Percentiles rank a stretch among this genome's conserved stretches.
phyloP scores from a whole-genome alignment of 2,329 filamentous ascomycete species.

The Neodidymelliopsis sp. region DNA sequence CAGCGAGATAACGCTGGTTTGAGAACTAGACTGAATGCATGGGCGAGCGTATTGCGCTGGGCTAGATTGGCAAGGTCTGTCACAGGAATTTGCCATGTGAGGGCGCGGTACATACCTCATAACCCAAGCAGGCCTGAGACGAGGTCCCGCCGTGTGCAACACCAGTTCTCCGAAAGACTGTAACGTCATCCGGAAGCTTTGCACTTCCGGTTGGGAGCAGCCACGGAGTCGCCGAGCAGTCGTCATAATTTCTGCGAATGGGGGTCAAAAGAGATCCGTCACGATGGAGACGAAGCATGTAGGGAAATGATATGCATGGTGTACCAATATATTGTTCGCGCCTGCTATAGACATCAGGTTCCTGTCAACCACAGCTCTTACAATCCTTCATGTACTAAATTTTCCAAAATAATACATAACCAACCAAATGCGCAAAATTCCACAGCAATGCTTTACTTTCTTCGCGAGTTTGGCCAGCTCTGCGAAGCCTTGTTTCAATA shows the following conservation, averaged over 20 bases:
- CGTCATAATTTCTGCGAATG: slow-evolving; percentile 6
- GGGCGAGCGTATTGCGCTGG: slow-evolving; percentile 5
- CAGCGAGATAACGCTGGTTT: slow-evolving; percentile 15
- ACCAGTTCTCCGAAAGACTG: slow-evolving; percentile 4
- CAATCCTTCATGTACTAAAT: background rate
- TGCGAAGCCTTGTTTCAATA: too few relatives aligned
- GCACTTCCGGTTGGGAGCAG: slow-evolving; percentile 1
- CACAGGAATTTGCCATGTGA: slow-evolving; percentile 11
- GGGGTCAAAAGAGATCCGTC: slow-evolving; percentile 2
- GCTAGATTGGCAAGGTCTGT: slow-evolving; percentile 1
- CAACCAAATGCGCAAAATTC: background rate
- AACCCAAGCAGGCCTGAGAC: slow-evolving; percentile 8
- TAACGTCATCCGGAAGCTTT: slow-evolving; percentile 13
- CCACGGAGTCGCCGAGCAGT: slow-evolving; percentile 13
- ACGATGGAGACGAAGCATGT: slow-evolving; percentile 6
- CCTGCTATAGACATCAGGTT: background rate
- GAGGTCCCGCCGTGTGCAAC: slow-evolving; percentile 12
- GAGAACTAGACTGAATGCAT: slow-evolving; percentile 16
- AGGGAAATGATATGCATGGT: background rate
- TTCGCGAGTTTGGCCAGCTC: too few relatives aligned
- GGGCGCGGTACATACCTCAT: slow-evolving; percentile 13
- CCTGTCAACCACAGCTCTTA: too few relatives aligned
- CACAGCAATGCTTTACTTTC: background rate
- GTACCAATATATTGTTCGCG: slow-evolving; percentile 3
- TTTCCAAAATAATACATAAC: background rate